phyloP scores from a whole-genome alignment of 345 rosid genomes.

The Moricandia moricandioides region DNA sequence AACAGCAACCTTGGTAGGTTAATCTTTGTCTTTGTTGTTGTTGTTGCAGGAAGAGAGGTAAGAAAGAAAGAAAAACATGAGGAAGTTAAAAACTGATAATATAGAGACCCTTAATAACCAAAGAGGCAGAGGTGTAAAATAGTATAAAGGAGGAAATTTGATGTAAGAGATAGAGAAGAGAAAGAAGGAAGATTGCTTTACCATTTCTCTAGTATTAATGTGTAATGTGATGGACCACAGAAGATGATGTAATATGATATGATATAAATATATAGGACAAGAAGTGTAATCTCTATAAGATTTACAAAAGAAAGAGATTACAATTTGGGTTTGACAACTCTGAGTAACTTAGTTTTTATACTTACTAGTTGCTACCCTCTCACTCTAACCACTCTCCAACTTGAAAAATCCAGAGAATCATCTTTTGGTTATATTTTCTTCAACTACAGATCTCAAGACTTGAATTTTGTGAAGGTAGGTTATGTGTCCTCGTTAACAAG shows the following conservation, averaged over 20 bases:
- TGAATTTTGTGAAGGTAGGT: not conserved
- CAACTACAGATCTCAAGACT: conserved; percentile 5
- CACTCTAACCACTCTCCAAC: conserved; percentile 30
- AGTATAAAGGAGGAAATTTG: conserved; percentile 27
- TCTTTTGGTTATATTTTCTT: conserved; percentile 6
- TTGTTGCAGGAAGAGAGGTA: conserved; percentile 28
- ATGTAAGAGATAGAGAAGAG: conserved; percentile 35
- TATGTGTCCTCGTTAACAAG: not conserved
- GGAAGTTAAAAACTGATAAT: conserved; percentile 29
- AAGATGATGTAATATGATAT: conserved; percentile 39
- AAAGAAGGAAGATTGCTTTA: conserved; percentile 30
- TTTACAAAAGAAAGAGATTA: conserved; percentile 29
- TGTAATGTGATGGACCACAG: conserved; percentile 42
- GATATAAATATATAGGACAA: conserved; percentile 33
- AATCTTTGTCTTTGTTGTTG: not conserved
- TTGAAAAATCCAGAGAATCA: not conserved
- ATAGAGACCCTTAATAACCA: conserved; percentile 34
- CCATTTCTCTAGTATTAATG: conserved; percentile 34
- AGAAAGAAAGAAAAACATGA: conserved; percentile 6
- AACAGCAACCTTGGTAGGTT: conserved; percentile 3
- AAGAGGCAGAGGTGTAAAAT: conserved; percentile 30
- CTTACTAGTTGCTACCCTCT: conserved; percentile 31
- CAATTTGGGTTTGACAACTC: conserved; percentile 25
- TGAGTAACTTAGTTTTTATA: conserved; percentile 4
- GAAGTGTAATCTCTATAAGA: conserved; percentile 33